phyloP scores from a whole-genome alignment of 208 protist species.

The Trypanosoma cruzi region DNA sequence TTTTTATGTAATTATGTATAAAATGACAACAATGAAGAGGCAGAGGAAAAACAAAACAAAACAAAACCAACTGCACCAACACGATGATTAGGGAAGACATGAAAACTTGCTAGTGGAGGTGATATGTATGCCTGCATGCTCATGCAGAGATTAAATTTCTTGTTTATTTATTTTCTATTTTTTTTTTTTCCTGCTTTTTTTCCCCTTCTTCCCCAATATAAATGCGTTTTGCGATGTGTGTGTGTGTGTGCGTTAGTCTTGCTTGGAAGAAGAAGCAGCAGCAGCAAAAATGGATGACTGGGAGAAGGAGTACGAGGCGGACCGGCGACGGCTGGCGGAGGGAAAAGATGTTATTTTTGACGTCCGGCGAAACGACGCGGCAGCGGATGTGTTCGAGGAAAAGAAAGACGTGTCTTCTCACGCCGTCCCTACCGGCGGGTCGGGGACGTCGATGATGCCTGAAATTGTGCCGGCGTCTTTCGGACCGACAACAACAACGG shows the following conservation, averaged over 20 bases:
- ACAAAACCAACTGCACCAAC: no score
- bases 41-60: neutral
- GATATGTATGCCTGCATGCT: no score
- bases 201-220: slow-evolving; percentile 6
- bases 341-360: slow-evolving; percentile 9
- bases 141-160: no score
- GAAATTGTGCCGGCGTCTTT: neutral
- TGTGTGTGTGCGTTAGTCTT: neutral
- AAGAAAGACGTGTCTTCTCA: neutral
- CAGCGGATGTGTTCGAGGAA: slow-evolving; percentile 14
- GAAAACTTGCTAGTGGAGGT: no score
- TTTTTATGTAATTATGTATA: no score
- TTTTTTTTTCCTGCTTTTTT: slow-evolving; percentile 7
- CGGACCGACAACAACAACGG: neutral
- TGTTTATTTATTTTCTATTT: slow-evolving; percentile 7
- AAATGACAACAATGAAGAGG: neutral
- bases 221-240: slow-evolving; percentile 8
- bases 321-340: slow-evolving; percentile 21
- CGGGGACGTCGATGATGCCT: neutral
- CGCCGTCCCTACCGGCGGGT: neutral
- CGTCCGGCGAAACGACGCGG: neutral
- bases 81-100: no score
- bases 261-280: neutral
- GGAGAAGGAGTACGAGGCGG: slow-evolving; percentile 31
- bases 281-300: slow-evolving; percentile 36